Evolutionary conservation across 805 yeast species (phyloP).

Genomic region (Starmerella bacillaris): DNA sequence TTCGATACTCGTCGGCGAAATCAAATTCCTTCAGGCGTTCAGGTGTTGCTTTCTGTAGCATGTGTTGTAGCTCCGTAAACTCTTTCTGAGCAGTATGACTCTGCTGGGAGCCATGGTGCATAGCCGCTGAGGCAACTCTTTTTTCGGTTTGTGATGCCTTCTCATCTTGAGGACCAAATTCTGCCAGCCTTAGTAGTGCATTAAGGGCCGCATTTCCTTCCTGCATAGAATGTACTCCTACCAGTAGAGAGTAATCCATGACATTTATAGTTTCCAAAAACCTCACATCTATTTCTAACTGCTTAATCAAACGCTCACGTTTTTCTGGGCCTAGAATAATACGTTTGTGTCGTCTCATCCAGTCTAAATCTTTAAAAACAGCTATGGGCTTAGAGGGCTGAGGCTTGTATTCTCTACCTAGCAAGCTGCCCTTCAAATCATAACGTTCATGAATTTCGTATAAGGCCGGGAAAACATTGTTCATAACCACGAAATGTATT

Average conservation of each 20-base stretch:
- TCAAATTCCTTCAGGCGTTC: conserved; percentile 21
- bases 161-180: conserved; percentile 16
- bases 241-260: conserved; percentile 84
- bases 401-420: conserved; percentile 39
- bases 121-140: conserved; percentile 8
- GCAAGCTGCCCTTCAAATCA: conserved; percentile 84
- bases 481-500: conserved; percentile 90
- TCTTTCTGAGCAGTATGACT: conserved; percentile 12
- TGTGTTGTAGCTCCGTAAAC: conserved; percentile 22
- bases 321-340: conserved; percentile 66
- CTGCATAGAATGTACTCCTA: conserved; percentile 70
- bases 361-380: conserved; percentile 74
- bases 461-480: conserved; percentile 88
- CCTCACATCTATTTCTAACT: conserved; percentile 56
- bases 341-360: conserved; percentile 48
- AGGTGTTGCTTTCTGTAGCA: conserved; percentile 22
- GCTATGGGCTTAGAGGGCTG: conserved; percentile 17
- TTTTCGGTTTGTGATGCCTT: conserved; percentile 3
- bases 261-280: conserved; percentile 59
- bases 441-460: conserved; percentile 67
- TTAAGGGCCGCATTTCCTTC: conserved; percentile 32
- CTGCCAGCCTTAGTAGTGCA: conserved; percentile 12
- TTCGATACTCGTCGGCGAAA: conserved; percentile 19
- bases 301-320: conserved; percentile 40
- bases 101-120: background rate